Evolutionary conservation across 2,329 filamentous ascomycete genomes (phyloP).

Genomic region (Colletotrichum sp.): DNA sequence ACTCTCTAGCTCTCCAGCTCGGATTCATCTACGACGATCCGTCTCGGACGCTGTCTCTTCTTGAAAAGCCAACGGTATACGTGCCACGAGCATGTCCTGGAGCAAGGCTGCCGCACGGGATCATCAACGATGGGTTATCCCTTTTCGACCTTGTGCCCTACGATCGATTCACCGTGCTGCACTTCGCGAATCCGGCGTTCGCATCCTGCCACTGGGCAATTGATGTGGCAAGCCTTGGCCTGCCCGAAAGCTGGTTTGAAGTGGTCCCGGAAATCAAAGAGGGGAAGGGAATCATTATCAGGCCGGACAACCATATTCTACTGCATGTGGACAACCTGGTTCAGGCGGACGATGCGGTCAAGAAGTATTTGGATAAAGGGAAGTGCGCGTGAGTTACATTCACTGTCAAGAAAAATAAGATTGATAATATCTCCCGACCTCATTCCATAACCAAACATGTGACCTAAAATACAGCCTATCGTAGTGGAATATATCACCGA

Average conservation of each 20-base stretch:
- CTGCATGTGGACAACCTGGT: background rate
- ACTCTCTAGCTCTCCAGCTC: conserved; percentile 13
- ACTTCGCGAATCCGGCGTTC: background rate
- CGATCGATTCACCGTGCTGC: conserved; percentile 9
- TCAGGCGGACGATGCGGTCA: background rate
- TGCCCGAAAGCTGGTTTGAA: background rate
- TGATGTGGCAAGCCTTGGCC: background rate
- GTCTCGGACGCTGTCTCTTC: background rate
- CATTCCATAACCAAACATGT: background rate
- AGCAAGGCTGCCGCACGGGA: conserved; percentile 6
- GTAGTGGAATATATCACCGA: rapidly evolving
- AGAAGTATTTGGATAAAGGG: background rate
- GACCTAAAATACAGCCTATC: background rate
- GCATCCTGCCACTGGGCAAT: conserved; percentile 7
- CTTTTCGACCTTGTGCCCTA: conserved; percentile 9
- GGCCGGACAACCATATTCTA: conserved; percentile 10
- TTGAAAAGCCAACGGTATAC: background rate
- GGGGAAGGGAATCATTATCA: conserved; percentile 3
- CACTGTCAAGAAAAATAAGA: background rate
- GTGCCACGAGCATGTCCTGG: conserved; percentile 2
- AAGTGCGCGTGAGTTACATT: background rate
- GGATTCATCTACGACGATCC: conserved; percentile 8
- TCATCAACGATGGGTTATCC: background rate
- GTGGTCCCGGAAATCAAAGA: background rate
- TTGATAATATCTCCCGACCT: background rate